Evolutionary conservation across 345 rosid species (phyloP), one percentile per base, ranked within the genome.

Genomic region (Acer yangbiense): DNA sequence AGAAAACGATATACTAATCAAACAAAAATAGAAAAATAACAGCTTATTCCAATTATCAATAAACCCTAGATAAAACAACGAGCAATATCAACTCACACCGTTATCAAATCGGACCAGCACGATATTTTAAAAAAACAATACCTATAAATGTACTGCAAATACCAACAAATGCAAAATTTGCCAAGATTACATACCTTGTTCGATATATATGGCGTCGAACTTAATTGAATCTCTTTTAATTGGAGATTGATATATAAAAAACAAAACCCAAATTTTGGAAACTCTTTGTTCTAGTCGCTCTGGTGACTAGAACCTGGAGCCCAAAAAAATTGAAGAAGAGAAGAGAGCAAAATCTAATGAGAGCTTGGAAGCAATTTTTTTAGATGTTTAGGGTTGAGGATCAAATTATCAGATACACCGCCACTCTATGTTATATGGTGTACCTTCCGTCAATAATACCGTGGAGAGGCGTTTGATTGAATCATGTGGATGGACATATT

Each of bases 311-410:
- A 74, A 79, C 23, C 8, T 35, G 39, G 39, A 35, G 39, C 39
- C 0, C 4, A 32, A 62, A 27, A 12, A 17, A 0, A 6, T 23
- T 25, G 0, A 13, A 17, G 9, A 25, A 41, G 17, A 10, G 6
- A 32, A 21, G 32, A 61, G 43, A 39, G 23, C 0, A 35, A 25
- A 43, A 0, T 4, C 1, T 9, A 0, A 44, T 44, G 55, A 65
- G 23, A 43, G 50, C 7, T 21, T 39, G 23, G 54, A 16, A 25
- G 71, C 52, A 39, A 16, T 61, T 72, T 67, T 65, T 12, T 58
- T n/a, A 25, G 20, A 23, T 62, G 69, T 57, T 78, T 78, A 79
- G 84, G 86, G 81, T 78, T 73, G 70, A 61, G 60, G 50, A 35
- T 4, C 39, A 35, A 74, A 9, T 32, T 48, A 70, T 80, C 54